A percentile compares a stretch with the other conserved stretches of the same genome.
phyloP scores from a whole-genome alignment of 1,139 yeast genomes.

The Zygotorulaspora mrakii region DNA sequence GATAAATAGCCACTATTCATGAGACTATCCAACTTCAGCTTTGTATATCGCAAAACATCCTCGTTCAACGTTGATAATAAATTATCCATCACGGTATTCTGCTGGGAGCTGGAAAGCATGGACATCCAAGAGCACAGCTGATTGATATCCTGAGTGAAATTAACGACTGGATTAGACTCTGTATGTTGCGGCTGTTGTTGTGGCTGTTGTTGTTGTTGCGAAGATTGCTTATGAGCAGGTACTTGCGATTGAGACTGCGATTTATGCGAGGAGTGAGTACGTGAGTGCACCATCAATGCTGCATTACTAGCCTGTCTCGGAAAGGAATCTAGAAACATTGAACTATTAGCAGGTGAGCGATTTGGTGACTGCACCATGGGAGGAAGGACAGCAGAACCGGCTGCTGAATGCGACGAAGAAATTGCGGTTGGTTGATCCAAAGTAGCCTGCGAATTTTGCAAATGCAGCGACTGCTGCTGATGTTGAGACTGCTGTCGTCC shows the following conservation, averaged over 20 bases:
- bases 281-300: constrained; percentile 11
- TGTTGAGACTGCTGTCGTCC: constrained; percentile 7
- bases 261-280: constrained; percentile 8
- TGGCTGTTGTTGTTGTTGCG: constrained; percentile 13
- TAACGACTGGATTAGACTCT: constrained; percentile 30
- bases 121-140: constrained; percentile 60
- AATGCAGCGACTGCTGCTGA: constrained; percentile 8
- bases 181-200: constrained; percentile 21
- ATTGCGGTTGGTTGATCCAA: constrained; percentile 1
- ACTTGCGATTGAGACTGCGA: constrained; percentile 35
- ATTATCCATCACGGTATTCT: constrained; percentile 56
- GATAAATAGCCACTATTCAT: constrained; percentile 26
- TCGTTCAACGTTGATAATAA: constrained; percentile 48
- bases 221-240: constrained; percentile 23
- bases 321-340: constrained; percentile 25
- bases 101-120: constrained; percentile 53
- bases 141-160: constrained; percentile 47
- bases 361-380: constrained; percentile 23
- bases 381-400: constrained; percentile 30
- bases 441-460: constrained; percentile 1
- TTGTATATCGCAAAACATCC: constrained; percentile 47
- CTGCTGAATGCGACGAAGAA: constrained; percentile 16
- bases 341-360: constrained; percentile 15
- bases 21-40: constrained; percentile 37
- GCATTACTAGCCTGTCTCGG: constrained; percentile 11